Conservation (phyloP, 768 basidiomycete species). For the Trametes meyenii region DNA sequence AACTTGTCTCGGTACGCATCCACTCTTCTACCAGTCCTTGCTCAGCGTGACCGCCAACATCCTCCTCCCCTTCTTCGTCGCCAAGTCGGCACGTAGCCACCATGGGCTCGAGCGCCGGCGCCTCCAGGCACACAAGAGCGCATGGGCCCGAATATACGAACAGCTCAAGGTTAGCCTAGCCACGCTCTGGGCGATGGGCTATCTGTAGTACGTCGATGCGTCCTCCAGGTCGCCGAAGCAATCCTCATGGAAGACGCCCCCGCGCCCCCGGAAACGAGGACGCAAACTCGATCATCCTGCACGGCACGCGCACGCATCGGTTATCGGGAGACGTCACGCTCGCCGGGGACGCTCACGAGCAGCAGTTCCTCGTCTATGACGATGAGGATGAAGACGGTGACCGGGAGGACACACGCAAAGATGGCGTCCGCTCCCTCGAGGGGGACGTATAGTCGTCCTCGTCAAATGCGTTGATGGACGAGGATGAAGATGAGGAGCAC, state of each 20-base stretch:
- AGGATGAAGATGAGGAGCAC: slow-evolving; percentile 5
- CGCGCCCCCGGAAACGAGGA: slow-evolving; percentile 33
- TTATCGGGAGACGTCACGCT: slow-evolving; percentile 8
- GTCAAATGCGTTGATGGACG: slow-evolving; percentile 33
- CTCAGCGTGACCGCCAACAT: slow-evolving; percentile 70
- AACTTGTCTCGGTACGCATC: slow-evolving; percentile 81
- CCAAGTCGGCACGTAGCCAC: slow-evolving; percentile 26
- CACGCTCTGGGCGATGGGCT: slow-evolving; percentile 77
- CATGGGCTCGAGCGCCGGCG: slow-evolving; percentile 22
- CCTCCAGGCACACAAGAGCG: slow-evolving; percentile 6
- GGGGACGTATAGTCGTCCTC: slow-evolving; percentile 34
- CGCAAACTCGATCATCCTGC: slow-evolving; percentile 41
- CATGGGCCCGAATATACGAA: slow-evolving; percentile 34
- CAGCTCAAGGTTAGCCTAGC: slow-evolving; percentile 61
- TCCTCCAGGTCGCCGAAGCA: slow-evolving; percentile 68
- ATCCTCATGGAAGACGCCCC: slow-evolving; percentile 67
- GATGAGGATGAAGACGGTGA: slow-evolving; percentile 33
- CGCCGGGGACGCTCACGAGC: slow-evolving; percentile 31
- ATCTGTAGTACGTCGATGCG: slow-evolving; percentile 48
- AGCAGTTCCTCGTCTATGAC: slow-evolving; percentile 32
- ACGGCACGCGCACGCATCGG: slow-evolving; percentile 40
- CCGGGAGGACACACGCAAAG: neutral
- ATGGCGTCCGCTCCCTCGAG: slow-evolving; percentile 11
- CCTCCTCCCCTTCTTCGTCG: slow-evolving; percentile 67
- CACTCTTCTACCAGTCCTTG: slow-evolving; percentile 77